Conservation (phyloP, 2,329 filamentous ascomycete species). For the Scopulariopsis brevicaulis region DNA sequence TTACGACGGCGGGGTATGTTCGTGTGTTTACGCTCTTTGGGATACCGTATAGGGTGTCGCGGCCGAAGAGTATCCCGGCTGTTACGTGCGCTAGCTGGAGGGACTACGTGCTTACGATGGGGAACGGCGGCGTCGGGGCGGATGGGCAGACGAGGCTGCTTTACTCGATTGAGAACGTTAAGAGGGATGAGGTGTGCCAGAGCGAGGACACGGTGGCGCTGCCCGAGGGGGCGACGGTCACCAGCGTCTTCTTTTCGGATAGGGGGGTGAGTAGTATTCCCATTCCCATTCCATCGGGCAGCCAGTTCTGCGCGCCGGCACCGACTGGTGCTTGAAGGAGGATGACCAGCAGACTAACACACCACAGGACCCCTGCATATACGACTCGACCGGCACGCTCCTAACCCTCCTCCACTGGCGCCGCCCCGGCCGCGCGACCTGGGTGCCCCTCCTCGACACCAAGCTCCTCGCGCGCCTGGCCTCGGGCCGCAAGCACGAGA, state of each 20-base stretch:
- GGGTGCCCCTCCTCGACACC: constrained; percentile 90
- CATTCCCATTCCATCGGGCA: neutral
- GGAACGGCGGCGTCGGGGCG: constrained; percentile 75
- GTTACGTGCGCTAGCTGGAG: constrained; percentile 91
- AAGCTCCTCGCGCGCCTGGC: constrained; percentile 71
- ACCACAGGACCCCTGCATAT: constrained; percentile 78
- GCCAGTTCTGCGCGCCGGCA: no score
- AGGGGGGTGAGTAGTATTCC: constrained; percentile 53
- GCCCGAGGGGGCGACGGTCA: constrained; percentile 59
- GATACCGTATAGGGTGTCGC: constrained; percentile 76
- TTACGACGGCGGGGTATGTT: constrained; percentile 78
- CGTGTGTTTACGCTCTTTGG: constrained; percentile 90
- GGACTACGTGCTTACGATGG: constrained; percentile 93
- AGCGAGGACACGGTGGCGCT: constrained; percentile 87
- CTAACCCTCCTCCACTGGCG: constrained; percentile 89
- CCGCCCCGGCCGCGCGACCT: constrained; percentile 69
- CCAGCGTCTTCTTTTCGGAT: constrained; percentile 85
- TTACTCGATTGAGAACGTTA: constrained; percentile 92
- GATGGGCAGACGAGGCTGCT: constrained; percentile 69
- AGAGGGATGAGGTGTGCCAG: constrained; percentile 87
- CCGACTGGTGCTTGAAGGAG: neutral
- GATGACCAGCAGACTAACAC: constrained; percentile 1
- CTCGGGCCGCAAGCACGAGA: constrained; percentile 75
- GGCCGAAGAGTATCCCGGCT: constrained; percentile 80
- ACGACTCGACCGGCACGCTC: constrained; percentile 83